A percentile compares a stretch with the other conserved stretches of the same genome.
These are phyloP conservation scores for Neoscytalidium dimidiatum DNA, from an alignment of 2,329 filamentous ascomycete species.

Conservation along the genomic window DNA sequence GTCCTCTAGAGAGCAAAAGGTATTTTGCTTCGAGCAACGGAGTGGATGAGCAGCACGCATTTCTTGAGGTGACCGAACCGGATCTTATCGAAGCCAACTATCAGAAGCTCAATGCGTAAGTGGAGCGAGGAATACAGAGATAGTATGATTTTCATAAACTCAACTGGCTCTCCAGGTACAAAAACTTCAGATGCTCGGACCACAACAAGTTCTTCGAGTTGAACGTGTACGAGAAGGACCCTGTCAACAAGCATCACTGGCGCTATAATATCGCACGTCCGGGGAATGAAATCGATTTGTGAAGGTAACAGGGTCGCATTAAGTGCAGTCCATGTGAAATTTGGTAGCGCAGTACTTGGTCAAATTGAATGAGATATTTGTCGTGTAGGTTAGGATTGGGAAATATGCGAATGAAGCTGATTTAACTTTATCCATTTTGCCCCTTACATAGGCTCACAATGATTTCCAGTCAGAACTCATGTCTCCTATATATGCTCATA, in stretches of 20 bases:
- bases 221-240: slow-evolving; percentile 53
- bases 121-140: slow-evolving; percentile 10
- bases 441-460: too few species aligned
- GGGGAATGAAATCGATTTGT: slow-evolving; percentile 42
- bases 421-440: too few species aligned
- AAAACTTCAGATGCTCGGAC: slow-evolving; percentile 48
- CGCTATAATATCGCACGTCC: slow-evolving; percentile 46
- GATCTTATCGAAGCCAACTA: slow-evolving; percentile 46
- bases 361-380: too few species aligned
- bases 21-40: slow-evolving; percentile 40
- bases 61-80: slow-evolving; percentile 39
- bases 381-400: too few species aligned
- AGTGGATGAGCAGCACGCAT: slow-evolving; percentile 23
- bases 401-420: too few species aligned
- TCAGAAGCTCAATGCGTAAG: slow-evolving; percentile 48
- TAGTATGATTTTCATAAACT: neutral
- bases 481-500: too few species aligned
- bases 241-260: slow-evolving; percentile 50
- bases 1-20: slow-evolving; percentile 45
- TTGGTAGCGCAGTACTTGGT: too few species aligned
- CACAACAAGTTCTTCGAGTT: slow-evolving; percentile 53
- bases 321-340: too few species aligned
- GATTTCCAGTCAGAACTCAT: too few species aligned
- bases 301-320: neutral
- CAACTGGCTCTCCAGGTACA: slow-evolving; percentile 38